Evolutionary conservation across 495 filamentous ascomycete genomes (phyloP), one percentile per base, ranked within the genome.

Genomic region (Penicillium silybi): DNA sequence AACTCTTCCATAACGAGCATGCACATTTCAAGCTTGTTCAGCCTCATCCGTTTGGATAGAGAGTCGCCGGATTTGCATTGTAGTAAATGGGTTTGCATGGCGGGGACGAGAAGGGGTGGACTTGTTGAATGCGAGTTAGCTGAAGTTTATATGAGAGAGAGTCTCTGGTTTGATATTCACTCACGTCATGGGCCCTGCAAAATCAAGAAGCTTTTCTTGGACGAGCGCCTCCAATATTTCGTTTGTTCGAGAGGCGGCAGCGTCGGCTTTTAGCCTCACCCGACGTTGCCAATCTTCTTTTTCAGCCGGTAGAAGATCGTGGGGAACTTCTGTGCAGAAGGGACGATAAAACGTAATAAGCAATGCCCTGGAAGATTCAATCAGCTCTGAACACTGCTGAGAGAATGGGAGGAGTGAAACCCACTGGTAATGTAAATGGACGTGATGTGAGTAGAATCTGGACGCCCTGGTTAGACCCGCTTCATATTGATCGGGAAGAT

Each of bases 1-100:
- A 75, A 44, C 45, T 74, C 61, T 19, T 70, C 63, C 53, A 75
- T 43, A 23, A 75, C 59, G 47, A 75, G 52, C 72, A 75, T 74
- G 45, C 68, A 71, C 22, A 70, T 45, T 34, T 71, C 58, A 10
- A 75, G 61, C 46, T 74, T 75, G 50, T 69, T 74, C 0, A 69
- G 61, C 6, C 66, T 48, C 18, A 75, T 60, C 6, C 66, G 57
- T n/a, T 63, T 61, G 6, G 63, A 59, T 16, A 75, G 55, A 10
- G 56, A 22, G 26, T 64, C 57, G 6, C 57, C 40, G 0, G 54
- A 61, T 49, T 67, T 69, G 55, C 67, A 73, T 32, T 66, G 65
- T 6, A 71, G 56, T 0, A 75, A 55, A 46, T 75, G 67, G 10
- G 62, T 62, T 52, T 73, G 69, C 69, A 75, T 73, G 3, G 69